These are phyloP conservation scores for Aspergillus latus DNA, from an alignment of 2,329 filamentous ascomycete species.

Conservation along the genomic window DNA sequence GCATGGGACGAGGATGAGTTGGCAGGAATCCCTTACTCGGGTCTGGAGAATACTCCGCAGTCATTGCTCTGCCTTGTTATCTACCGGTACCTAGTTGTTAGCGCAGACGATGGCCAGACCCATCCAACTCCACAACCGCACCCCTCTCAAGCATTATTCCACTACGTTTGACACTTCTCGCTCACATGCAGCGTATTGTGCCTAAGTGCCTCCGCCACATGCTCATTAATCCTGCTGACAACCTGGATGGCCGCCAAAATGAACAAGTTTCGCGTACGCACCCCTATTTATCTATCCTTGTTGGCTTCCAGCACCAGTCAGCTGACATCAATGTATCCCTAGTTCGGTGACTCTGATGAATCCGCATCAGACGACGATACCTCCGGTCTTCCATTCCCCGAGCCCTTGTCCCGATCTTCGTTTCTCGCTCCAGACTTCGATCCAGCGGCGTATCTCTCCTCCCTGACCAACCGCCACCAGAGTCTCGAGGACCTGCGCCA, in stretches of 20 bases:
- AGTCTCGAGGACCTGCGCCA: slow-evolving; percentile 89
- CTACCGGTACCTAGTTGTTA: neutral
- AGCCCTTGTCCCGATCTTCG: slow-evolving; percentile 75
- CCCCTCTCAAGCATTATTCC: neutral
- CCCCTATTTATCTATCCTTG: neutral
- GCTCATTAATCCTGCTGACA: neutral
- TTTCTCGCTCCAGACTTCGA: slow-evolving; percentile 79
- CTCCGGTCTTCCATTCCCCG: slow-evolving; percentile 78
- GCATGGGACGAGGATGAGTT: slow-evolving; percentile 9
- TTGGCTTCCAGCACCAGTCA: slow-evolving; percentile 2
- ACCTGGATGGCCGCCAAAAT: slow-evolving; percentile 21
- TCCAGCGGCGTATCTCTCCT: slow-evolving; percentile 77
- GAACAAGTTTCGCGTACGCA: slow-evolving; percentile 37
- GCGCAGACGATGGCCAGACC: neutral
- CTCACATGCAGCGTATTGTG: slow-evolving; percentile 10
- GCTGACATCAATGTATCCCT: slow-evolving; percentile 13
- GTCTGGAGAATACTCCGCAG: neutral
- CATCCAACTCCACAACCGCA: slow-evolving; percentile 3
- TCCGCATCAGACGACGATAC: slow-evolving; percentile 57
- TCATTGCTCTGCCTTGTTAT: neutral
- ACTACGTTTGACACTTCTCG: neutral
- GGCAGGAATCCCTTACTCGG: slow-evolving; percentile 3
- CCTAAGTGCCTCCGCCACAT: neutral
- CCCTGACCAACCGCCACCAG: slow-evolving; percentile 83
- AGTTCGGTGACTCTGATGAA: slow-evolving; percentile 49